Evolutionary conservation across 371 early-diverging fungal species (phyloP).

Genomic region (Mucor velutinosus): DNA sequence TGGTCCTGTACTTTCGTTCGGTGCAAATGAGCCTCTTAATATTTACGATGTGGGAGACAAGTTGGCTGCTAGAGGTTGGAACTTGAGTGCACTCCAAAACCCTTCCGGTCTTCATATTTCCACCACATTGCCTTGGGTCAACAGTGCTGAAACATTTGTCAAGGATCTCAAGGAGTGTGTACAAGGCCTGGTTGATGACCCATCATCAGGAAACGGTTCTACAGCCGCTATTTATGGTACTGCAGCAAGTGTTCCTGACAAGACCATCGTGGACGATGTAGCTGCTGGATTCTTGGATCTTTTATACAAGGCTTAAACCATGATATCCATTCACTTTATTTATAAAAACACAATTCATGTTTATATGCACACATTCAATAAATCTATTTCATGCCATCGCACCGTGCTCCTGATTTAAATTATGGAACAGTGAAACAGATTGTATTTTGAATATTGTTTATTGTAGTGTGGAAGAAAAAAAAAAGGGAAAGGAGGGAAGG

Average conservation of each 20-base stretch:
- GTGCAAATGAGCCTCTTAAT: constrained; percentile 67
- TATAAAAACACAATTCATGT: neutral
- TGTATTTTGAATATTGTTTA: neutral
- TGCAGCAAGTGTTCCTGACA: constrained; percentile 85
- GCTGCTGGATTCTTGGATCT: constrained; percentile 85
- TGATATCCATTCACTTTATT: neutral
- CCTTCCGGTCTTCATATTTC: constrained; percentile 92
- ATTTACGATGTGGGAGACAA: constrained; percentile 87
- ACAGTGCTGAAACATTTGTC: constrained; percentile 74
- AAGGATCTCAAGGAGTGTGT: constrained; percentile 82
- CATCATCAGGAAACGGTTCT: constrained; percentile 68
- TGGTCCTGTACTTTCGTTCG: constrained; percentile 88
- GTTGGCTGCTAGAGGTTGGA: constrained; percentile 79
- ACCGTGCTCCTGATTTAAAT: neutral
- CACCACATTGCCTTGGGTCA: constrained; percentile 81
- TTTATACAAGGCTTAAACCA: constrained; percentile 68
- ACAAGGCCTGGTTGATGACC: constrained; percentile 66
- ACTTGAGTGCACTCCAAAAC: constrained; percentile 85
- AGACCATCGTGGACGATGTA: constrained; percentile 83
- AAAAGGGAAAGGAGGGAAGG: neutral
- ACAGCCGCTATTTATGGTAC: constrained; percentile 92
- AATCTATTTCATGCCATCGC: neutral
- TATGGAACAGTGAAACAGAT: neutral
- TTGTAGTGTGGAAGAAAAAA: neutral
- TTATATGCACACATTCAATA: neutral